Base-by-base conservation (phyloP, 73 alveolate genomes). In the Paramecium bursaria region DNA sequence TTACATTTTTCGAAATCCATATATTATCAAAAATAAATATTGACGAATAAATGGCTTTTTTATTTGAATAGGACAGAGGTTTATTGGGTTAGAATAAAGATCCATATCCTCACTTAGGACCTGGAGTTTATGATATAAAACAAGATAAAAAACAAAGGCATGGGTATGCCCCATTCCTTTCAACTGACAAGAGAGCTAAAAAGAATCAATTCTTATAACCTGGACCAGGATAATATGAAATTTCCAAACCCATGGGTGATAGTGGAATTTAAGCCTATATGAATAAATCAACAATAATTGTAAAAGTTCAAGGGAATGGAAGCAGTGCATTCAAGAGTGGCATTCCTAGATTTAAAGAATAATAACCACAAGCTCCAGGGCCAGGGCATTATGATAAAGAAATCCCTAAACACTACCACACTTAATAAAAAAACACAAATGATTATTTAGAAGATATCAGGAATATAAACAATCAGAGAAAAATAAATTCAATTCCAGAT, bases 31-130 rank as follows among this genome's bases (percentile, higher is more conserved):
- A n/a, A n/a, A n/a, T n/a, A n/a, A n/a, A n/a, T n/a, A n/a, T n/a
- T n/a, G n/a, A n/a, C n/a, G n/a, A n/a, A n/a, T n/a, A n/a, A n/a
- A 67, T 67, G 82, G 61, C 82, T 1, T 67, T 67, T 67, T 67
- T 67, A 10, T 67, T 17, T 42, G 82, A 67, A 39, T 53, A 67
- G 27, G 55, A 42, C 11, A 31, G 82, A 39, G 61, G 60, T 17
- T 67, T 67, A 44, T 39, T 46, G 5, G 49, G n/a, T n/a, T n/a
- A 30, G 19, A 42, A 14, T 9, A 67, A 67, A 19, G 82, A 67
- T 1, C 82, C 82, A 4, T 67, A 60, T 23, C 79, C 79, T 1
- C 79, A 60, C 35, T 22, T 60, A 27, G 79, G 79, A n/a, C 79
- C 79, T 33, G 79, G 79, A 60, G 79, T 60, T 3, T 60, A 60